Evolutionary conservation across 2,329 filamentous ascomycete genomes (phyloP), one percentile per base, ranked within the genome.

Genomic region (Colletotrichum caudatum): DNA sequence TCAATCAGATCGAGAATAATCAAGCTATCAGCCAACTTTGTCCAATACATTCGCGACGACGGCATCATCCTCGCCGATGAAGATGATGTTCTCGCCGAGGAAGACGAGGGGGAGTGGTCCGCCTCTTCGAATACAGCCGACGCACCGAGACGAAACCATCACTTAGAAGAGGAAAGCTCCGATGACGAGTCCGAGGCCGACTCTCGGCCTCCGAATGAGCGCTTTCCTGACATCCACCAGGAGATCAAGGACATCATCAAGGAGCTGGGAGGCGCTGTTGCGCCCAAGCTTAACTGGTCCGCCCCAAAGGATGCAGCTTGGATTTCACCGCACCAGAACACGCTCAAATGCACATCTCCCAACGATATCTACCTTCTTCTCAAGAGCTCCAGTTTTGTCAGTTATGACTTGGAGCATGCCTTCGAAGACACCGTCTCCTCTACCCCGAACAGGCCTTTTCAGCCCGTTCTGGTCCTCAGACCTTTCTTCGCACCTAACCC

Each of bases 211-310:
- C 88, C 89, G 29, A 87, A 91, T 78, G 77, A 84, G 76, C 84
- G 88, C 48, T 90, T 94, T 82, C 82, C 90, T 11, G 92, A 93
- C 46, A 88, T 95, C 2, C 96, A 99, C 81, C 85, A 90, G 56
- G 82, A 88, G 68, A 94, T 99, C 80, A 92, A 91, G 79, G 85
- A 89, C 33, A 93, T 89, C 53, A 98, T 99, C 73, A 82, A 86
- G 16, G 92, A 95, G 76, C 88, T 98, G 1, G 95, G 94, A 20
- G 95, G 95, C 71, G 90, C 91, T 72, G 95, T 97, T 11, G 91
- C 93, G 1, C 96, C 96, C 0, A 99, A 99, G 82, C 85, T 99
- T 58, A 98, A 98, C 84, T 99, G 96, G 96, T 98, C 95, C 7
- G 92, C 94, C 5, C 96, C 96, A 5, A 97, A 98, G 81, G 96